phyloP scores from a whole-genome alignment of 2,329 filamentous ascomycete genomes.

The Fusarium buharicum region DNA sequence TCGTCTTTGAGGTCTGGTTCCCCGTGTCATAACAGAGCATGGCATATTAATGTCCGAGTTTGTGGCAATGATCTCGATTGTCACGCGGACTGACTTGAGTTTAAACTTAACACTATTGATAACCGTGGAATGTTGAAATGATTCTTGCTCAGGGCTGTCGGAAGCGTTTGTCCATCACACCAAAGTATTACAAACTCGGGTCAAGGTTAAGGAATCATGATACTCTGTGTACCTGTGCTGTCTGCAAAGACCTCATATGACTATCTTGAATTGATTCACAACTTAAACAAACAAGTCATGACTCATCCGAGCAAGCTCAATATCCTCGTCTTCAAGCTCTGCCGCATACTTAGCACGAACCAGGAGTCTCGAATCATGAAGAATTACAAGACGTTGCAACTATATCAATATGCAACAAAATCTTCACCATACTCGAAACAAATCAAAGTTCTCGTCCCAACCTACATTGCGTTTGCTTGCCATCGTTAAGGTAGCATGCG shows the following conservation, averaged over 20 bases:
- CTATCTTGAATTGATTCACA: too few species aligned
- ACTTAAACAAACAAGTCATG: not conserved
- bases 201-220: not conserved
- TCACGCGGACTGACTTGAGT: slow-evolving; percentile 22
- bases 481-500: too few species aligned
- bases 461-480: not conserved
- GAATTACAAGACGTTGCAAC: not conserved
- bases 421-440: slow-evolving; percentile 12
- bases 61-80: slow-evolving; percentile 7
- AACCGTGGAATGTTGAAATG: slow-evolving; percentile 2
- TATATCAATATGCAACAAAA: slow-evolving; percentile 14
- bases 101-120: slow-evolving; percentile 1
- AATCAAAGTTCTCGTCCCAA: slow-evolving; percentile 13
- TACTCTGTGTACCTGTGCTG: not conserved
- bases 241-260: not conserved
- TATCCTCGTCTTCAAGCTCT: not conserved
- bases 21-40: not conserved
- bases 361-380: not conserved
- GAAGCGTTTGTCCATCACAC: not conserved
- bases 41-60: not conserved
- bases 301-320: not conserved
- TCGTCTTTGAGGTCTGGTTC: not conserved
- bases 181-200: not conserved
- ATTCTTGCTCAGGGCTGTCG: not conserved
- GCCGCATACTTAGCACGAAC: not conserved